Base-by-base conservation (phyloP, 2,329 filamentous ascomycete species). In the Fonsecaea multimorphosa region DNA sequence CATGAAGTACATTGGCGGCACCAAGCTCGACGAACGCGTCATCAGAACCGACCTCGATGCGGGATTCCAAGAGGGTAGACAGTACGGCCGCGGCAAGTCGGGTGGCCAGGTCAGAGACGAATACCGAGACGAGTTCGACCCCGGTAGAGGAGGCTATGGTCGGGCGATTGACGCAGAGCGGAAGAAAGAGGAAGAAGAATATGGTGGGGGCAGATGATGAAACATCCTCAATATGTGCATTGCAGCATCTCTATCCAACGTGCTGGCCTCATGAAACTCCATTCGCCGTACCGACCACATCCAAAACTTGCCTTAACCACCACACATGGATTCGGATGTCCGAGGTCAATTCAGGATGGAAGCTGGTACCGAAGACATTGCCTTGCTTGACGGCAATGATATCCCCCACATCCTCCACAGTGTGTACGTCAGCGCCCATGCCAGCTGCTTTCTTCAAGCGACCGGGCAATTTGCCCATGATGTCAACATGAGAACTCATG, bases 1-100 rank as follows among this genome's bases (percentile, higher is more conserved):
- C 80, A 89, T 99, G 89, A 99, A 98, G 81, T 99, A 98, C 78
- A 90, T 99, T 74, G 95, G 95, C 63, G 95, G 95, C 64, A 99
- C 95, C 38, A 99, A 99, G 83, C 86, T 99, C 53, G 95, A 99
- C 78, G 95, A 99, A 84, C 89, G 95, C 73, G 90, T 99, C 76
- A 97, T 99, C 76, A 86, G 95, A 66, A 97, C 94, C 27, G 95
- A 99, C 81, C 80, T 98, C 56, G 95, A 99, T 76, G 93, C 96
- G 34, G 95, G 95, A 1, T 99, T 99, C 73, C 89, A 93, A 72
- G 95, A 99, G 82, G 95, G 95, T 6, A 87, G 95, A 67, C 95
- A 99, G 81, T 99, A 97, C 77, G 95, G 93, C 68, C 89, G 94
- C 60, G 94, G 94, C 74, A 97, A 96, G 83, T 96, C 92, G 67